Evolutionary conservation across 139 green algal genomes (phyloP), one percentile per base, ranked within the genome.

Genomic region (Chlorella vulgaris): DNA sequence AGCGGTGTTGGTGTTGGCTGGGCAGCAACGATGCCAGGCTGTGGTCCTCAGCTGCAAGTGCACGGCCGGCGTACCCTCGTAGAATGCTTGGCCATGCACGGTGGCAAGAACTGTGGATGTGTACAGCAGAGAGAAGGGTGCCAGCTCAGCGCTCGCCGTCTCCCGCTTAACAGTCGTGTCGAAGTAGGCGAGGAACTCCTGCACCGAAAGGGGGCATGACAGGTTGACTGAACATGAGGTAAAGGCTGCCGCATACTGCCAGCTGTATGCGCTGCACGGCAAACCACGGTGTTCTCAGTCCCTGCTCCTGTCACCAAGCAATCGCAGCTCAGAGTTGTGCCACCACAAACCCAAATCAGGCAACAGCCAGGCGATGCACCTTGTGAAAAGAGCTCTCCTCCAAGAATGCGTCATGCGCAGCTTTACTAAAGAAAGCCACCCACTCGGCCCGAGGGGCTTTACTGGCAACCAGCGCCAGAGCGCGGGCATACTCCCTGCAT

Each of bases 371-470:
- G n/a, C n/a, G n/a, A 7, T 26, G 0, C 13, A 50, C 75, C 75
- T 73, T 40, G 62, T 82, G 76, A 26, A 82, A 75, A 0, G 10
- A 28, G 8, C 42, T 7, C 76, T 82, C 76, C 31, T 58, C 62
- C 24, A 31, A 1, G 21, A 22, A 47, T 2, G 76, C 63, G 29
- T 82, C 76, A 7, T 47, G 28, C 40, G 51, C 61, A 33, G 42
- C 74, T 42, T 18, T 26, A 7, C 13, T 40, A 4, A 82, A 55
- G 58, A 82, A 53, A 6, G 42, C 62, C 7, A n/a, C 40, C 76
- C 76, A 82, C 3, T 31, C 62, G 18, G 43, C 31, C 5, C 63
- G 40, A 22, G 76, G 76, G 31, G 76, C 76, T 63, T 74, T 74
- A 42, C 31, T 35, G 0, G 76, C 61, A 62, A 82, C 62, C 21